A percentile compares a stretch with the other conserved stretches of the same genome.
These are phyloP conservation scores for Gossypium rotundifolium DNA, from an alignment of 345 rosid species.

Conservation along the genomic window DNA sequence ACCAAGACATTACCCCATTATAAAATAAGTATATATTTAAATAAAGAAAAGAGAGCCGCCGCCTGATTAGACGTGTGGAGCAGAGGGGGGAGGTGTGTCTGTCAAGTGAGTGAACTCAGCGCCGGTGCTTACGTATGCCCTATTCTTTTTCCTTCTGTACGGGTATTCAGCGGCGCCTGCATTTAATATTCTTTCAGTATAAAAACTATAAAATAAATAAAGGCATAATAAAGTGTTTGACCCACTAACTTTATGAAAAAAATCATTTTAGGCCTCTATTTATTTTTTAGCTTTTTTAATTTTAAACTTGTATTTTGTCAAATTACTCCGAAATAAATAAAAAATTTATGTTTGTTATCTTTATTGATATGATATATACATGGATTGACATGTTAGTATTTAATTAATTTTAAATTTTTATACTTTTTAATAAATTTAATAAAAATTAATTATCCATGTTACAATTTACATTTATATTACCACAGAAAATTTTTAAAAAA, in stretches of 20 bases:
- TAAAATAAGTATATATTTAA: not conserved
- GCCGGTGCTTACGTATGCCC: conserved; percentile 35
- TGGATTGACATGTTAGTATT: rapidly evolving
- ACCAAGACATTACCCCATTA: not conserved
- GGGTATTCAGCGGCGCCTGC: conserved; percentile 24
- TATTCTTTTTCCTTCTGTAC: conserved; percentile 19
- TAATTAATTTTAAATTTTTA: too few relatives aligned
- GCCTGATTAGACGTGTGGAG: conserved; percentile 37
- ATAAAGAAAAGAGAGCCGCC: conserved; percentile 24
- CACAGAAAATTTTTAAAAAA: rapidly evolving
- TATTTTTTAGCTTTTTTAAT: too few relatives aligned
- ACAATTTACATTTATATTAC: too few relatives aligned
- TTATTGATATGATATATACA: rapidly evolving
- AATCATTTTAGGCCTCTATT: too few relatives aligned
- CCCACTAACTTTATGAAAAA: too few relatives aligned
- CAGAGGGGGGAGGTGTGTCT: conserved; percentile 26
- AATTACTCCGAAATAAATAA: rapidly evolving
- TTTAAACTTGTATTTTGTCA: too few relatives aligned
- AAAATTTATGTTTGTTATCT: too few relatives aligned
- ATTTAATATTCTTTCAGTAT: not conserved
- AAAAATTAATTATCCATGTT: too few relatives aligned
- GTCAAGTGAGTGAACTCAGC: conserved; percentile 23
- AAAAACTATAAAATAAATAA: not conserved
- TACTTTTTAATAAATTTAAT: too few relatives aligned
- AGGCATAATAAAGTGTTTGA: too few relatives aligned